Evolutionary conservation across 352 stramenopile genomes (phyloP).

Genomic region (Globisporangium rhizosaccharum): DNA sequence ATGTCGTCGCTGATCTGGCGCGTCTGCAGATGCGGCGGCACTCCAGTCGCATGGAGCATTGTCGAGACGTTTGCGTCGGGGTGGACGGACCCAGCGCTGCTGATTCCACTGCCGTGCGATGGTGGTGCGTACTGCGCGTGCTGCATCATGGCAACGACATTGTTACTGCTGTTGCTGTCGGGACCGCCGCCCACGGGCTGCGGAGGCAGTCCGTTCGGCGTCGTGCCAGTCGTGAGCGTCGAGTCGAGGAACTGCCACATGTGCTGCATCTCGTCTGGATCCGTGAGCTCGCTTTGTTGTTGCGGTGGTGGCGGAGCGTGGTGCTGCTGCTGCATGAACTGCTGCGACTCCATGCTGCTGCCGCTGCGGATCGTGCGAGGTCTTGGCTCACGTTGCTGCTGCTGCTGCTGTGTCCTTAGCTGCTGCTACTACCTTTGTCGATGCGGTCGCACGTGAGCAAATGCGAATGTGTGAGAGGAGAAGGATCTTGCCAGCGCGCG

Average conservation of each 20-base stretch:
- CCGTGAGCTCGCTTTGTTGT: background rate
- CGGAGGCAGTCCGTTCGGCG: constrained; percentile 16
- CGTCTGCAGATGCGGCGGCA: constrained; percentile 8
- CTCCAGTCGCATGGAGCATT: constrained; percentile 19
- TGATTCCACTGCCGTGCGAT: background rate
- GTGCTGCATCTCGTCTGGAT: constrained; percentile 48
- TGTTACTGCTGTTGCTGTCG: background rate
- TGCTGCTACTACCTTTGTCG: background rate
- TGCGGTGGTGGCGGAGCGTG: background rate
- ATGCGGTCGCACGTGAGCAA: background rate
- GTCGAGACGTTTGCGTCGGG: background rate
- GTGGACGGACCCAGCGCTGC: constrained; percentile 4
- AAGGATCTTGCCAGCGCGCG: too few relatives aligned
- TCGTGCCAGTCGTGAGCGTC: constrained; percentile 39
- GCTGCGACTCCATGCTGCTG: background rate
- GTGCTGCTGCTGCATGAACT: background rate
- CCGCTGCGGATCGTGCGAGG: too few relatives aligned
- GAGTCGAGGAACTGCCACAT: constrained; percentile 65
- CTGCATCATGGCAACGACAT: constrained; percentile 2
- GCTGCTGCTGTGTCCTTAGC: background rate
- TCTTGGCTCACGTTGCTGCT: background rate
- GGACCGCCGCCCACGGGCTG: background rate
- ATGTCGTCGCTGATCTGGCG: constrained; percentile 20
- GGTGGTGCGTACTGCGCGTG: constrained; percentile 7
- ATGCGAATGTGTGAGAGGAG: too few relatives aligned